Evolutionary conservation across 2,329 filamentous ascomycete species (phyloP), one percentile per base, ranked within the genome.

Genomic region (Pezicula rhizophila): DNA sequence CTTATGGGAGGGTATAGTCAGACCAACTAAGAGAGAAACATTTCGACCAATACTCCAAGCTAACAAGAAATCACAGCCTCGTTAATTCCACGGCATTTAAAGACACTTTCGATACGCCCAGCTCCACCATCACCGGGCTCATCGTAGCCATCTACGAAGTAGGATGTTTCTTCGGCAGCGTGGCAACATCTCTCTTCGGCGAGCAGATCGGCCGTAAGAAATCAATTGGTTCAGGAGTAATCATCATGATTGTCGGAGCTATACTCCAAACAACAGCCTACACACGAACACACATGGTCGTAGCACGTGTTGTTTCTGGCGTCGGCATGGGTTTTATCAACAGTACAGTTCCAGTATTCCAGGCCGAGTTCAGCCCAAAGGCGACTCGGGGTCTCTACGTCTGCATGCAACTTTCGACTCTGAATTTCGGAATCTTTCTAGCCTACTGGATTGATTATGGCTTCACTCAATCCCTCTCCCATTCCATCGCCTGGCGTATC

Each of bases 401-500:
- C 46, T 74, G 72, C 49, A 69, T 70, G 14, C 72, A 75, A 50
- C 58, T 76, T 4, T 71, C 71, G 0, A 73, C 71, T 1, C 65
- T 76, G 15, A 76, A 74, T 71, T 4, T 81, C 23, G 78, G 78
- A 26, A 76, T 80, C 63, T 77, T 76, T 61, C 69, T 81, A 28
- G 77, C 73, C 1, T 81, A 81, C 63, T 82, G 79, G 79, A 71
- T 82, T 49, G 78, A 82, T 54, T 74, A 78, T 31, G 79, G 74
- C 23, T 68, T 79, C 51, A 75, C 74, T 4, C 78, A 76, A 11
- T 77, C 75, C 50, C 70, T 72, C 31, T 50, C 7, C 70, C 61
- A 2, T 63, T 69, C 43, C n/a, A 68, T 74, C 34, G 63, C 71
- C 0, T 79, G 80, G 81, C 70, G 80, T 3, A 80, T 84, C 58